Evolutionary conservation across 371 early-diverging fungal species (phyloP).

Genomic region (Nosema muscidifuracis): DNA sequence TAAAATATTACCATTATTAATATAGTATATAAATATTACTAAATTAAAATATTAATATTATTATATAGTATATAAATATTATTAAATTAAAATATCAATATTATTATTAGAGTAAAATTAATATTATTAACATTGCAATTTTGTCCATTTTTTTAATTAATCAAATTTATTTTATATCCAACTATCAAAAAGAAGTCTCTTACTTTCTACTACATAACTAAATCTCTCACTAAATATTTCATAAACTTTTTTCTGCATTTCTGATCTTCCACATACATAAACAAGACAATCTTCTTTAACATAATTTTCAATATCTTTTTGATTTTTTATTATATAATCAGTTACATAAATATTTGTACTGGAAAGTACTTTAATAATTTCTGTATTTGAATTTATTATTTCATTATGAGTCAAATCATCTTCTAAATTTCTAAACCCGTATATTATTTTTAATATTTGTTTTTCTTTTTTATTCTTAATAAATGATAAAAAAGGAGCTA

Average conservation of each 20-base stretch:
- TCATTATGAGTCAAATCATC: conserved; percentile 51
- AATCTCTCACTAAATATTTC: conserved; percentile 16
- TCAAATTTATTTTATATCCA: conserved; percentile 36
- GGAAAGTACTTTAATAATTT: conserved; percentile 28
- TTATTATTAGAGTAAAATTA: no score
- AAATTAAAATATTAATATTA: no score
- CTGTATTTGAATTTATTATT: not conserved
- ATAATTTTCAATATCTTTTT: conserved; percentile 11
- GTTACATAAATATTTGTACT: conserved; percentile 27
- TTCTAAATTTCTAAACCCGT: conserved; percentile 57
- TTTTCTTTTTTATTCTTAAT: conserved; percentile 33
- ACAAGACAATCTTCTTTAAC: conserved; percentile 19
- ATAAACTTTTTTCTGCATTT: conserved; percentile 47
- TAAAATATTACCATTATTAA: no score
- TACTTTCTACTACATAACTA: conserved; percentile 21
- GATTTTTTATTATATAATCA: conserved; percentile 34
- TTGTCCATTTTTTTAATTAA: no score
- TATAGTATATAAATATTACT: no score
- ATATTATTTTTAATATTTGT: conserved; percentile 47
- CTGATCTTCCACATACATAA: conserved; percentile 45
- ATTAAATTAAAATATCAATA: no score
- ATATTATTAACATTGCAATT: no score
- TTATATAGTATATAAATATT: no score
- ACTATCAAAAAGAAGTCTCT: conserved; percentile 45
- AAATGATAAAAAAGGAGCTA: conserved; percentile 62